A percentile compares a stretch with the other conserved stretches of the same genome.
These are phyloP conservation scores for Sergeia podlipaevii DNA, from an alignment of 208 protist species.

Conservation along the genomic window DNA sequence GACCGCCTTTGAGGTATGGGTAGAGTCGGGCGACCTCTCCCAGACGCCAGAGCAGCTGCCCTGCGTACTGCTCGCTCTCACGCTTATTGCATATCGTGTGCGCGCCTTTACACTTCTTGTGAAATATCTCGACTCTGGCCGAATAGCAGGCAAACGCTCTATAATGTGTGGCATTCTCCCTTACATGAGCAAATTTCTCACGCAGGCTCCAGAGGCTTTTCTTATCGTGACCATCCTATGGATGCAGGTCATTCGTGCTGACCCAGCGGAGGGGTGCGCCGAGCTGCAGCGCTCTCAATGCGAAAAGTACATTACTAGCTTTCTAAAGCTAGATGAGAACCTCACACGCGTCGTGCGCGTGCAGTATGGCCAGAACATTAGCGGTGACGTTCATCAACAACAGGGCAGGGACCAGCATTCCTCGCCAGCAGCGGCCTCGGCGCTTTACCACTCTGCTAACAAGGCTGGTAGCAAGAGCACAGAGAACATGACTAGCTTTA, in stretches of 20 bases:
- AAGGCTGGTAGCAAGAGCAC: too few relatives aligned
- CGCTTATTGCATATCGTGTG: slow-evolving; percentile 90
- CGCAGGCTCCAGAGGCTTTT: slow-evolving; percentile 69
- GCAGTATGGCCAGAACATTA: slow-evolving; percentile 51
- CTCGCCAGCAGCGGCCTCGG: too few relatives aligned
- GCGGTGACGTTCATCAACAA: too few relatives aligned
- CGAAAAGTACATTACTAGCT: slow-evolving; percentile 63
- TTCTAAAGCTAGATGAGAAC: slow-evolving; percentile 75
- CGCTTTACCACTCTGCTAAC: too few relatives aligned
- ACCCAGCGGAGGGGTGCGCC: slow-evolving; percentile 44
- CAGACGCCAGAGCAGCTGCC: slow-evolving; percentile 96
- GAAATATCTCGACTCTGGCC: slow-evolving; percentile 96
- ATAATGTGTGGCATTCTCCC: slow-evolving; percentile 97
- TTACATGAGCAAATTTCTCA: slow-evolving; percentile 96
- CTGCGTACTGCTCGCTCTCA: slow-evolving; percentile 96
- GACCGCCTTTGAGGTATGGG: slow-evolving; percentile 98
- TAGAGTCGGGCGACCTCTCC: slow-evolving; percentile 90
- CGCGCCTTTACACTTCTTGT: slow-evolving; percentile 95
- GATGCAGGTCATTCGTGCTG: slow-evolving; percentile 78
- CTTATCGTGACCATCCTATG: slow-evolving; percentile 78
- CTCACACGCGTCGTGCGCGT: slow-evolving; percentile 84
- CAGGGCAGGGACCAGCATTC: too few relatives aligned
- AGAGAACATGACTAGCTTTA: too few relatives aligned
- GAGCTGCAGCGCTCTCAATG: slow-evolving; percentile 55
- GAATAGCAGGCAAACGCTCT: slow-evolving; percentile 93